Evolutionary conservation across 1,284 basidiomycete species (phyloP).

Genomic region (Paramarasmius palmivorus): DNA sequence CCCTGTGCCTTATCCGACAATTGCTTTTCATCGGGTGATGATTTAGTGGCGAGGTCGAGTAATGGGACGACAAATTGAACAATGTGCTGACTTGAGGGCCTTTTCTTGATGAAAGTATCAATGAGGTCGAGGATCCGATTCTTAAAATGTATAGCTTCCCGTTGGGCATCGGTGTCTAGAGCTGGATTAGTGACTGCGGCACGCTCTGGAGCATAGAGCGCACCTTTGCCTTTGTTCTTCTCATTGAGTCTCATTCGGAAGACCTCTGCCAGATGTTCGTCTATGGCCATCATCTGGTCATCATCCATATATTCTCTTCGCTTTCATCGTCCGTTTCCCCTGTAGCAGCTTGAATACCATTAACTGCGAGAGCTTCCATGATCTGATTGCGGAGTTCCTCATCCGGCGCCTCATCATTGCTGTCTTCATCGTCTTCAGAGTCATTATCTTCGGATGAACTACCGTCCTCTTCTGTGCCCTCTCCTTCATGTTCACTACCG

Average conservation of each 20-base stretch:
- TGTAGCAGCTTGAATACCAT: constrained; percentile 62
- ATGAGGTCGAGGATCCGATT: constrained; percentile 92
- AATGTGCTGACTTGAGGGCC: constrained; percentile 67
- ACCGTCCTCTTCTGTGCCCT: constrained; percentile 34
- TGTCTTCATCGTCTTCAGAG: constrained; percentile 41
- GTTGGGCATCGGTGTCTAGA: constrained; percentile 63
- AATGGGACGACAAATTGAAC: constrained; percentile 76
- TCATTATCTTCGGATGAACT: constrained; percentile 25
- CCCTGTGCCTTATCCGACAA: constrained; percentile 84
- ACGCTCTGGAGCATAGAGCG: constrained; percentile 4
- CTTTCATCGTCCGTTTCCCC: constrained; percentile 32
- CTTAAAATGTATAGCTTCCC: constrained; percentile 92
- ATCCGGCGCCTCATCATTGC: constrained; percentile 50
- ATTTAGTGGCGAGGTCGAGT: constrained; percentile 68
- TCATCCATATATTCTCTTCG: constrained; percentile 82
- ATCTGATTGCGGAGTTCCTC: constrained; percentile 77
- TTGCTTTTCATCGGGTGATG: constrained; percentile 78
- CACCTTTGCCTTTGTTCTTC: constrained; percentile 66
- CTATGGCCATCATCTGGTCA: constrained; percentile 96
- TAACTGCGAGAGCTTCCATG: constrained; percentile 75
- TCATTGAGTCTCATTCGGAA: constrained; percentile 75
- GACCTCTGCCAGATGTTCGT: constrained; percentile 89
- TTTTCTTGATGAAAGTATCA: constrained; percentile 80
- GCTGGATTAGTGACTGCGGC: constrained; percentile 6
- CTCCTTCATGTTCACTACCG: constrained; percentile 22